Conservation (phyloP, 2,329 filamentous ascomycete species). For the Leptosphaerulina australis region DNA sequence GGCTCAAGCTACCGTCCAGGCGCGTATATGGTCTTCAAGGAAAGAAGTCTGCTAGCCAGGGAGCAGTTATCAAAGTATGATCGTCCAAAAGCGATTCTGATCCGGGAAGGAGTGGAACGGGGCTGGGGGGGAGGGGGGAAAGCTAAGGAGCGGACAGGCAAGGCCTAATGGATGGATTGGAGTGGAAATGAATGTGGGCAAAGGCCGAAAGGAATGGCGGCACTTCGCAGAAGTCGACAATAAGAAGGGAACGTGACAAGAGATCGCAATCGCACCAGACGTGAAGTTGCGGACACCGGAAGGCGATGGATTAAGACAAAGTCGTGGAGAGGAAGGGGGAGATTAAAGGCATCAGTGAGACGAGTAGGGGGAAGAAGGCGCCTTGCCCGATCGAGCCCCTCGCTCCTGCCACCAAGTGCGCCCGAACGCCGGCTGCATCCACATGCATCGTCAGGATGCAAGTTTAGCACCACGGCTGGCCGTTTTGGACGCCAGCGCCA, state of each 20-base stretch:
- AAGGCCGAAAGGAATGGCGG: constrained; percentile 53
- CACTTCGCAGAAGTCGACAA: constrained; percentile 49
- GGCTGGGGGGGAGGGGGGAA: constrained; percentile 29
- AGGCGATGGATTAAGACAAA: constrained; percentile 45
- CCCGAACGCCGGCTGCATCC: constrained; percentile 11
- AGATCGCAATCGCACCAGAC: constrained; percentile 47
- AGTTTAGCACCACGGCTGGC: constrained; percentile 25
- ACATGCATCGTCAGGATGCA: constrained; percentile 22
- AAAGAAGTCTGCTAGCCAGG: constrained; percentile 48
- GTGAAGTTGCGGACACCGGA: constrained; percentile 34
- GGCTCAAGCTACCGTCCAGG: constrained; percentile 46
- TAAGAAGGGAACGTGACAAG: constrained; percentile 45
- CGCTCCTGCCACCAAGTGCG: constrained; percentile 22
- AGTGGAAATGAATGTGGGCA: constrained; percentile 48
- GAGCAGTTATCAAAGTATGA: constrained; percentile 42
- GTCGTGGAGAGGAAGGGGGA: constrained; percentile 41
- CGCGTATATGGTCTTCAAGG: constrained; percentile 36
- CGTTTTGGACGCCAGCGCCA: constrained; percentile 33
- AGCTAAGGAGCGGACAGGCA: constrained; percentile 50
- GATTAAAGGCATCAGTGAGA: constrained; percentile 41
- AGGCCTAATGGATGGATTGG: constrained; percentile 40
- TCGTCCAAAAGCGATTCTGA: constrained; percentile 48
- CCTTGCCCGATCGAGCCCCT: constrained; percentile 17
- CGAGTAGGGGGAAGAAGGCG: constrained; percentile 33
- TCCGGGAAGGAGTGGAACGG: constrained; percentile 36